Evolutionary conservation across 176 grass and related monocot genomes (phyloP).

Genomic region (Musa schizocarpa): DNA sequence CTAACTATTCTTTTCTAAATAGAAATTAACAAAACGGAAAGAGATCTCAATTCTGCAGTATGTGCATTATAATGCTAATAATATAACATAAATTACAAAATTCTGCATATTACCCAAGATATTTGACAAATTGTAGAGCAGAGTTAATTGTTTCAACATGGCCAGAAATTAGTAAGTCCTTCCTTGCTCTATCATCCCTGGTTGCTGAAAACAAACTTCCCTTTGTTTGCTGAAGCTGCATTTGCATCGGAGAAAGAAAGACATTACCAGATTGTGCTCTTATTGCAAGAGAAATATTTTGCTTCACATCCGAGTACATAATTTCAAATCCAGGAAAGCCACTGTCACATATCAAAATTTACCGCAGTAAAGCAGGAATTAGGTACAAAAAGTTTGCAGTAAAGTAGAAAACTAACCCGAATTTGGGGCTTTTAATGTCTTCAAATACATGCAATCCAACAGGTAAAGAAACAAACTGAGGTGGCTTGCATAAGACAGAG

Average conservation of each 20-base stretch:
- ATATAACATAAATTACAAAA: background rate
- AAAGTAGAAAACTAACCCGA: conserved; percentile 34
- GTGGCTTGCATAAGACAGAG: conserved; percentile 68
- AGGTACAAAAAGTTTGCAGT: background rate
- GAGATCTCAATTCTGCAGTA: background rate
- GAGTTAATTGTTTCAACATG: conserved; percentile 45
- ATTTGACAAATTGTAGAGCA: conserved; percentile 48
- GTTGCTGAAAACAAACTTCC: conserved; percentile 32
- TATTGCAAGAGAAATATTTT: conserved; percentile 73
- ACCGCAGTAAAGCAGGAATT: background rate
- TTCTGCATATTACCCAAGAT: conserved; percentile 48
- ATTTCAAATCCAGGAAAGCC: conserved; percentile 53
- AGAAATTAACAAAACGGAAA: background rate
- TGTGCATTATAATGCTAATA: background rate
- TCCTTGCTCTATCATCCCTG: conserved; percentile 26
- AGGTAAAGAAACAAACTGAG: conserved; percentile 72
- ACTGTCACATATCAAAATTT: conserved; percentile 27
- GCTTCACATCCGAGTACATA: conserved; percentile 44
- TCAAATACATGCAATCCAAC: conserved; percentile 50
- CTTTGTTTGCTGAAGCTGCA: conserved; percentile 42
- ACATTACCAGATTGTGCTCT: conserved; percentile 48
- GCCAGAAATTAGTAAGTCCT: conserved; percentile 45
- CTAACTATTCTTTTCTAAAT: background rate
- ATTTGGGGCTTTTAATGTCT: conserved; percentile 60
- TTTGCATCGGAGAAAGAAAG: conserved; percentile 49